These are phyloP conservation scores for Cryomyces minteri DNA, from an alignment of 495 filamentous ascomycete genomes.

Conservation along the genomic window DNA sequence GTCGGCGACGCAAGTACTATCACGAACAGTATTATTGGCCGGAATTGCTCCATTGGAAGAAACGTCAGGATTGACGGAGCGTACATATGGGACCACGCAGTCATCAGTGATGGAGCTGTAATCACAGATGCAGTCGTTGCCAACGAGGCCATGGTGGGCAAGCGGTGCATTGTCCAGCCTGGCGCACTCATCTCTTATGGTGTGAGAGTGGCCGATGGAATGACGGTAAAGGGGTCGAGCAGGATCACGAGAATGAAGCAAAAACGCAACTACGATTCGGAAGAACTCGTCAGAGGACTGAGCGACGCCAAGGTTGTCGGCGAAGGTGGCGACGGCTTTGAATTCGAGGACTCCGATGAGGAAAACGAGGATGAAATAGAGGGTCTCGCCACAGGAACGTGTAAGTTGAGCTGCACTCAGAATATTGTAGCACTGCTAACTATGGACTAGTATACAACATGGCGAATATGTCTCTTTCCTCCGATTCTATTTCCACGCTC, in stretches of 20 bases:
- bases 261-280: slow-evolving; percentile 16
- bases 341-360: slow-evolving; percentile 27
- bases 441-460: slow-evolving; percentile 47
- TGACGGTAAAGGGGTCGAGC: slow-evolving; percentile 29
- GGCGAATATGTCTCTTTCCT: slow-evolving; percentile 47
- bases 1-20: slow-evolving; percentile 56
- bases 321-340: slow-evolving; percentile 33
- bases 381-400: slow-evolving; percentile 30
- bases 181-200: slow-evolving; percentile 69
- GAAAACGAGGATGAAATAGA: slow-evolving; percentile 29
- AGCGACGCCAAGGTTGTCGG: slow-evolving; percentile 39
- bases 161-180: slow-evolving; percentile 41
- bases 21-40: slow-evolving; percentile 57
- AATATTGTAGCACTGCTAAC: slow-evolving; percentile 1
- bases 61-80: slow-evolving; percentile 63
- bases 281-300: slow-evolving; percentile 20
- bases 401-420: slow-evolving; percentile 11
- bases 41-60: slow-evolving; percentile 67
- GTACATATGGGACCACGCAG: slow-evolving; percentile 78
- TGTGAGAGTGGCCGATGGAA: slow-evolving; percentile 46
- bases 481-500: slow-evolving; percentile 61
- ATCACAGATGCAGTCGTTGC: slow-evolving; percentile 62
- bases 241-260: slow-evolving; percentile 36
- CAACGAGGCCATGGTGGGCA: slow-evolving; percentile 47
- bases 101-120: slow-evolving; percentile 53